These are phyloP conservation scores for Pelargonium australe DNA, from an alignment of 441 rosid genomes.

Conservation along the genomic window DNA sequence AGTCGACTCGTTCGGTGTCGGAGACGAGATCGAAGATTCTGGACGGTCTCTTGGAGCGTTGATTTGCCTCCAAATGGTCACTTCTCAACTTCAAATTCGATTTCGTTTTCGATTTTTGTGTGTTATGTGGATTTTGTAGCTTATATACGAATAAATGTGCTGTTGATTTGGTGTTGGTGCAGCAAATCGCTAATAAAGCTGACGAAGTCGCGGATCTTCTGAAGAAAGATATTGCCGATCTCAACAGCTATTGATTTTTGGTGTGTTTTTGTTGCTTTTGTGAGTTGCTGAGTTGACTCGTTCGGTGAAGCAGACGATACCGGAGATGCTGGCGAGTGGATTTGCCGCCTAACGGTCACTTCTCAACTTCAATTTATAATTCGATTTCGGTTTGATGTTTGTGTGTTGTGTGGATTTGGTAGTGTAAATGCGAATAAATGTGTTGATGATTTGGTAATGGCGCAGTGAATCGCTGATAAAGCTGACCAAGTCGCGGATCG, in stretches of 20 bases:
- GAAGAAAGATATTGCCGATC: conserved; percentile 84
- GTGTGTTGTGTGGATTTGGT: too few species aligned
- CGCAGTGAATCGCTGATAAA: conserved; percentile 77
- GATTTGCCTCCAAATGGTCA: conserved; percentile 67
- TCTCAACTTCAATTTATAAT: too few species aligned
- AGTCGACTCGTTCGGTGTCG: not conserved
- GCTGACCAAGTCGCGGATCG: conserved; percentile 69
- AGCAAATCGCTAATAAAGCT: conserved; percentile 78
- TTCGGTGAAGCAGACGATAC: too few species aligned
- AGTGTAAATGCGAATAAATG: too few species aligned
- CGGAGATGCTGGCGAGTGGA: too few species aligned
- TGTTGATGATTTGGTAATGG: not conserved
- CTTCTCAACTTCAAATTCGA: conserved; percentile 13
- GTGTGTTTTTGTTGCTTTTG: not conserved
- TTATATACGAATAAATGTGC: not conserved
- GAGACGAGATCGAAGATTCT: conserved; percentile 36
- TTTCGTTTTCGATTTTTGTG: not conserved
- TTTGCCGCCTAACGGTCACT: too few species aligned
- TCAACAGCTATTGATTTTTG: conserved; percentile 48
- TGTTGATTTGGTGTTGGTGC: conserved; percentile 5
- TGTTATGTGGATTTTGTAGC: too few species aligned
- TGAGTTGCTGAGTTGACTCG: not conserved
- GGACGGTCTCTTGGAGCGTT: conserved; percentile 68
- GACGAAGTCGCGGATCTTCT: conserved; percentile 72
- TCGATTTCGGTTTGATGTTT: too few species aligned